Evolutionary conservation across 202 grass and related monocot species (phyloP).

Genomic region (Saccharum hybrid): DNA sequence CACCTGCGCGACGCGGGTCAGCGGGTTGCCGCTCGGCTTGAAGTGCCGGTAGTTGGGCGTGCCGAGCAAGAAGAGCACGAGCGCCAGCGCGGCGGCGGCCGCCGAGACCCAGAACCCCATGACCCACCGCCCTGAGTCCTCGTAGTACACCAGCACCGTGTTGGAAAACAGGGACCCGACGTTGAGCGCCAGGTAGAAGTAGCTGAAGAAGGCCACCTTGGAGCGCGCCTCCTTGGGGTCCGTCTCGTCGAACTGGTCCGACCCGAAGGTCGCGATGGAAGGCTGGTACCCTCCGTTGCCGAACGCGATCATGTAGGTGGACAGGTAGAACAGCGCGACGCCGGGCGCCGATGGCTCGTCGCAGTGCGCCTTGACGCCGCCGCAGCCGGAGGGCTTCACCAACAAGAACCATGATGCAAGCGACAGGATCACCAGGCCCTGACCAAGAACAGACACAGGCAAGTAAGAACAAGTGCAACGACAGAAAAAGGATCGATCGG

Average conservation of each 20-base stretch:
- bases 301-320: conserved; percentile 85
- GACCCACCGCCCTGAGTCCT: conserved; percentile 69
- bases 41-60: conserved; percentile 71
- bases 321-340: conserved; percentile 71
- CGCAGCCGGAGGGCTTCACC: conserved; percentile 75
- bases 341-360: conserved; percentile 49
- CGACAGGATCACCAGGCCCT: conserved; percentile 81
- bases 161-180: conserved; percentile 76
- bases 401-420: conserved; percentile 69
- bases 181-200: conserved; percentile 88
- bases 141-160: conserved; percentile 80
- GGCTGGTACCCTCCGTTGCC: conserved; percentile 90
- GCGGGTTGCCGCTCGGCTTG: conserved; percentile 71
- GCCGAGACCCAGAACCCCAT: conserved; percentile 84
- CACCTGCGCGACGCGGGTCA: conserved; percentile 78
- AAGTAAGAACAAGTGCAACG: background rate
- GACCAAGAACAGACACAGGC: conserved; percentile 28
- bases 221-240: conserved; percentile 58
- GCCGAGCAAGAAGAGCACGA: conserved; percentile 76
- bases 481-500: background rate
- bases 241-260: conserved; percentile 89
- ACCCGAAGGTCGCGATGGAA: conserved; percentile 75
- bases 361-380: conserved; percentile 51
- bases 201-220: conserved; percentile 91
- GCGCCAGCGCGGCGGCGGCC: conserved; percentile 57